Percentiles rank a stretch among this genome's conserved stretches.
Conservation (phyloP, 1,139 yeast genomes). For the Blastobotrys indianensis region DNA sequence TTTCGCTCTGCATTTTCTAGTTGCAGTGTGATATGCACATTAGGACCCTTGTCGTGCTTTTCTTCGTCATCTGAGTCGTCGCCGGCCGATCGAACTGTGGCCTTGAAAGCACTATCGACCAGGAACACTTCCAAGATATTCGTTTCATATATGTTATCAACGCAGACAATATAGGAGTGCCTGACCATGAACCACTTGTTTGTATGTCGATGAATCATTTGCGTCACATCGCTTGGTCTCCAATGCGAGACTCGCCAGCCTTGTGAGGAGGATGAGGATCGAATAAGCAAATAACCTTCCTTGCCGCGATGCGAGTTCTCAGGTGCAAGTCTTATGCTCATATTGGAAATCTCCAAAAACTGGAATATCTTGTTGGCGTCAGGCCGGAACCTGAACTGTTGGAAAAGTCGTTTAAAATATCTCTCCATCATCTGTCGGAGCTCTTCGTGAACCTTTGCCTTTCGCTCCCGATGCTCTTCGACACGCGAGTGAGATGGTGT, state of each 20-base stretch:
- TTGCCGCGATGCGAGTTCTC: conserved; percentile 82
- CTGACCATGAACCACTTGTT: conserved; percentile 89
- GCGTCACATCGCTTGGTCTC: conserved; percentile 59
- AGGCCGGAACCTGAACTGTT: conserved; percentile 59
- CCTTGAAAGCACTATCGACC: conserved; percentile 65
- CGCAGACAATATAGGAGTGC: conserved; percentile 78
- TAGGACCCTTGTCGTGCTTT: conserved; percentile 9
- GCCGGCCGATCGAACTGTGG: conserved; percentile 28
- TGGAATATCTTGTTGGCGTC: conserved; percentile 79
- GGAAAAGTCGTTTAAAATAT: conserved; percentile 59
- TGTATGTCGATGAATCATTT: conserved; percentile 81
- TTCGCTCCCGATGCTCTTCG: conserved; percentile 5
- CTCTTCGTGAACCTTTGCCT: conserved; percentile 10
- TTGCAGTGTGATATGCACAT: conserved; percentile 45
- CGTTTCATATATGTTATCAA: conserved; percentile 78
- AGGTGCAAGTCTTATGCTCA: conserved; percentile 75
- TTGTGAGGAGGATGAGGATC: conserved; percentile 77
- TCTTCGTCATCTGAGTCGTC: conserved; percentile 9
- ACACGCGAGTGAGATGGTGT: conserved; percentile 12
- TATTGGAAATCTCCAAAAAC: conserved; percentile 84
- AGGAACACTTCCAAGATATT: conserved; percentile 86
- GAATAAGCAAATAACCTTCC: conserved; percentile 76
- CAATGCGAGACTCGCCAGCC: conserved; percentile 97
- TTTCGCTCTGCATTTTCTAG: conserved; percentile 75
- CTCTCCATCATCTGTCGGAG: conserved; percentile 11